Percentiles rank a stretch among this genome's conserved stretches.
phyloP scores from a whole-genome alignment of 306 rosid species.

The Chamaecrista fasciculata region DNA sequence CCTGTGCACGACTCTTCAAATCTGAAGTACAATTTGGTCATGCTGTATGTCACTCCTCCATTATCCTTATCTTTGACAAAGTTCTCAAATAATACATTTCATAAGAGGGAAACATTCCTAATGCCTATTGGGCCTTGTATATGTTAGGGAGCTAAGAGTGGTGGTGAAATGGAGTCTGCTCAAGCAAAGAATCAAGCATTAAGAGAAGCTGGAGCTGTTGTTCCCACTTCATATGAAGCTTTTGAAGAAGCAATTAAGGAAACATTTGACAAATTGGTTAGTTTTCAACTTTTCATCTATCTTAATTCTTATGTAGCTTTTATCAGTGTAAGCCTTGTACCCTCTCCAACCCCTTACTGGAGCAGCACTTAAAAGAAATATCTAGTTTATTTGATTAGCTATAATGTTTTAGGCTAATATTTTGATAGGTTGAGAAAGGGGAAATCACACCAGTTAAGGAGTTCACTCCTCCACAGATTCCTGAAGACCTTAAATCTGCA shows the following conservation, averaged over 20 bases:
- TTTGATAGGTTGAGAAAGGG: conserved; percentile 62
- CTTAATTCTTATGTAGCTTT: conserved; percentile 26
- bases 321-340: conserved; percentile 5
- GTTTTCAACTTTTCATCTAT: conserved; percentile 34
- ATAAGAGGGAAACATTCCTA: conserved; percentile 26
- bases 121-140: conserved; percentile 23
- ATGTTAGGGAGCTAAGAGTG: conserved; percentile 96
- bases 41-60: conserved; percentile 68
- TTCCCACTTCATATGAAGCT: conserved; percentile 94
- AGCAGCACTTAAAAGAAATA: conserved; percentile 3
- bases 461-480: conserved; percentile 88
- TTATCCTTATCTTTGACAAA: conserved; percentile 26
- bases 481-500: conserved; percentile 85
- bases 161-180: conserved; percentile 97
- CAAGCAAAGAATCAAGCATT: conserved; percentile 97
- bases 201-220: conserved; percentile 90
- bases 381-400: conserved; percentile 21
- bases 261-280: conserved; percentile 83
- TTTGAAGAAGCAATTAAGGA: conserved; percentile 77
- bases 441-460: conserved; percentile 79
- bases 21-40: conserved; percentile 99
- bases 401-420: conserved; percentile 21
- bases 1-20: conserved; percentile 96
- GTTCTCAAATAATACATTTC: conserved; percentile 24
- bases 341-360: conserved; percentile 3